A percentile compares a stretch with the other conserved stretches of the same genome.
Evolutionary conservation across 768 basidiomycete species (phyloP).

Genomic region (Phaffia australis): DNA sequence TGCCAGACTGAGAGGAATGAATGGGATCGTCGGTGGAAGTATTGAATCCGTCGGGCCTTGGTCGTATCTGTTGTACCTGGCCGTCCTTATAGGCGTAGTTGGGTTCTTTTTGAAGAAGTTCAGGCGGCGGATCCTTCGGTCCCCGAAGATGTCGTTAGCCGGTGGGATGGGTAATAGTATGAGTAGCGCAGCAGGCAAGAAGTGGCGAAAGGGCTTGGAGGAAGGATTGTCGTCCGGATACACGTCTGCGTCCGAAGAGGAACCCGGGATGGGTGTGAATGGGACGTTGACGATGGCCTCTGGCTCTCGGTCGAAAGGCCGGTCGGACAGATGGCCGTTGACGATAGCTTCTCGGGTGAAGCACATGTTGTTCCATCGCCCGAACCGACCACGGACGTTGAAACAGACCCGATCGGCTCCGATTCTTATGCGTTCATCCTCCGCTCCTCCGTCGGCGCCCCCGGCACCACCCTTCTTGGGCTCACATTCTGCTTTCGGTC

Average conservation of each 20-base stretch:
- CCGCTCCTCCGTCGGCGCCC: background rate
- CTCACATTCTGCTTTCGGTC: background rate
- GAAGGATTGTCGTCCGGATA: background rate
- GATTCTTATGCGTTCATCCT: slow-evolving; percentile 20
- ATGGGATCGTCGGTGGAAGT: background rate
- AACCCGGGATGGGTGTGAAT: background rate
- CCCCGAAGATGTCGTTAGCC: background rate
- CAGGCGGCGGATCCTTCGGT: slow-evolving; percentile 3
- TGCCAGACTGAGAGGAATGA: slow-evolving; percentile 9
- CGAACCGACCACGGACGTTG: slow-evolving; percentile 1
- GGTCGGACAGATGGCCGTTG: background rate
- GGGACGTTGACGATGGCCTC: background rate
- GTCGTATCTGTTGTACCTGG: background rate
- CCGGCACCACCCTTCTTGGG: background rate
- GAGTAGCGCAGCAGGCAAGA: slow-evolving; percentile 11
- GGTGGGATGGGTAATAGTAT: slow-evolving; percentile 4
- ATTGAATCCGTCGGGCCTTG: slow-evolving; percentile 6
- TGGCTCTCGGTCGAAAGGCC: slow-evolving; percentile 1
- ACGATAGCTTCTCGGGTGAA: too few species aligned
- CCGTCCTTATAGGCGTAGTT: slow-evolving; percentile 10
- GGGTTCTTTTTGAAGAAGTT: slow-evolving; percentile 10
- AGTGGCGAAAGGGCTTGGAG: slow-evolving; percentile 16
- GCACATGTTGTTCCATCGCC: background rate
- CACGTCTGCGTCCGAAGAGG: background rate
- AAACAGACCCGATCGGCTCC: too few species aligned